Conservation (phyloP, 139 green algal genomes). For the Chlorella sp. region DNA sequence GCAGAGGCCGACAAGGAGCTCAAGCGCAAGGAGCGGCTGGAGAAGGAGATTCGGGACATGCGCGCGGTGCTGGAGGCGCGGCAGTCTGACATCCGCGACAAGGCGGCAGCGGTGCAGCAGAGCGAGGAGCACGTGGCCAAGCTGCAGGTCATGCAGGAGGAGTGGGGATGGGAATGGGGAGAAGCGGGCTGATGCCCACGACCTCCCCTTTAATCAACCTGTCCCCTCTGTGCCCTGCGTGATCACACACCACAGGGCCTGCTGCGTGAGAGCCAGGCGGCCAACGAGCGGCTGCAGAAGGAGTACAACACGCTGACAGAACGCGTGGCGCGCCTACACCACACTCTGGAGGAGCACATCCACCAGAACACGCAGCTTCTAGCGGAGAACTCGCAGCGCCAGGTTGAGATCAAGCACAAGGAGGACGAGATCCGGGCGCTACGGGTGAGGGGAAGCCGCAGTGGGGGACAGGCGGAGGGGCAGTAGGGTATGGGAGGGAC, state of each 20-base stretch:
- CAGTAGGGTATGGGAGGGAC: too few species aligned
- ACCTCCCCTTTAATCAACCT: too few species aligned
- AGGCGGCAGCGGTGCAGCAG: conserved; percentile 54
- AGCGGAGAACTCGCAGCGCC: conserved; percentile 80
- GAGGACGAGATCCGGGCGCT: conserved; percentile 74
- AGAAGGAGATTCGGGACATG: conserved; percentile 71
- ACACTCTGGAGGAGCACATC: conserved; percentile 89
- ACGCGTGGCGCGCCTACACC: conserved; percentile 86
- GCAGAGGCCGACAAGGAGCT: conserved; percentile 71
- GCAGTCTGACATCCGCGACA: conserved; percentile 78
- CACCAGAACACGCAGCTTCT: conserved; percentile 87
- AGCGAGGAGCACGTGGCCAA: conserved; percentile 55
- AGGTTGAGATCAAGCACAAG: conserved; percentile 85
- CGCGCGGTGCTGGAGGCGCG: conserved; percentile 66
- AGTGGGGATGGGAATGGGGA: too few species aligned
- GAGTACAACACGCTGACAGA: conserved; percentile 88
- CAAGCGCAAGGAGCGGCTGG: conserved; percentile 29
- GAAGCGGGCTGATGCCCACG: too few species aligned
- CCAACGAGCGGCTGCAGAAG: conserved; percentile 79
- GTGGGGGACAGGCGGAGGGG: too few species aligned
- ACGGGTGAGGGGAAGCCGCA: conserved; percentile 29
- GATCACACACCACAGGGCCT: conserved; percentile 59
- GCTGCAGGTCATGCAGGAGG: too few species aligned
- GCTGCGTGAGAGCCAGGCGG: conserved; percentile 66
- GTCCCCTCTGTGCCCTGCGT: too few species aligned